phyloP scores from a whole-genome alignment of 1,284 basidiomycete species.

The Peniophora sp. region DNA sequence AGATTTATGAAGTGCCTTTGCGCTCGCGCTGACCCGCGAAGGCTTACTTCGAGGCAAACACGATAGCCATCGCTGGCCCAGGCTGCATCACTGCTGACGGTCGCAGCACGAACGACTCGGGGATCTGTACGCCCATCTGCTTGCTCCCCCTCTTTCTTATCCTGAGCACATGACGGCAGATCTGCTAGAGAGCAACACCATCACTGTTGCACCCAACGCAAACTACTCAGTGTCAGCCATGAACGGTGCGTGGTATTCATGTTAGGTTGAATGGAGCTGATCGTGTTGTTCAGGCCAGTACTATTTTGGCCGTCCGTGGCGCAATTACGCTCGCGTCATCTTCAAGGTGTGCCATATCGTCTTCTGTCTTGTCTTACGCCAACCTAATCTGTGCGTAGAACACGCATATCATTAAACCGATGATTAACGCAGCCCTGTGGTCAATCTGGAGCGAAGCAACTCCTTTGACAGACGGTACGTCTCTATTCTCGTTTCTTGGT shows the following conservation, averaged over 20 bases:
- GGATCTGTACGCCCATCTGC: constrained; percentile 31
- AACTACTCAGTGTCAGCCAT: constrained; percentile 10
- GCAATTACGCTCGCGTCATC: constrained; percentile 19
- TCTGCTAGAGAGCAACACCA: constrained; percentile 38
- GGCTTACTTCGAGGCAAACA: constrained; percentile 36
- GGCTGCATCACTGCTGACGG: constrained; percentile 48
- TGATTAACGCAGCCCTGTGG: constrained; percentile 36
- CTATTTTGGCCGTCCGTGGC: constrained; percentile 43
- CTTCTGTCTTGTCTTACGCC: too few species aligned
- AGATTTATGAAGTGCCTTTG: too few species aligned
- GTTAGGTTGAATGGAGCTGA: too few species aligned
- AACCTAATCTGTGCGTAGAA: not conserved
- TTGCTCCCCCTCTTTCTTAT: not conserved
- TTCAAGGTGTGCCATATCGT: constrained; percentile 4
- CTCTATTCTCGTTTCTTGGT: too few species aligned
- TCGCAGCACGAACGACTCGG: constrained; percentile 35
- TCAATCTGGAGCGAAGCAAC: constrained; percentile 33
- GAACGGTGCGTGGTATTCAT: too few species aligned
- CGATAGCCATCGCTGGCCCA: constrained; percentile 27
- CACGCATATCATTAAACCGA: constrained; percentile 31
- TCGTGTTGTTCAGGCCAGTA: not conserved
- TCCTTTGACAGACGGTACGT: constrained; percentile 22
- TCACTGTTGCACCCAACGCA: constrained; percentile 37
- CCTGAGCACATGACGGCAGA: constrained; percentile 20
- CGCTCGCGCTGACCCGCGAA: too few species aligned